These are phyloP conservation scores for Elsinoe ampelina DNA, from an alignment of 2,329 filamentous ascomycete species.

Conservation along the genomic window DNA sequence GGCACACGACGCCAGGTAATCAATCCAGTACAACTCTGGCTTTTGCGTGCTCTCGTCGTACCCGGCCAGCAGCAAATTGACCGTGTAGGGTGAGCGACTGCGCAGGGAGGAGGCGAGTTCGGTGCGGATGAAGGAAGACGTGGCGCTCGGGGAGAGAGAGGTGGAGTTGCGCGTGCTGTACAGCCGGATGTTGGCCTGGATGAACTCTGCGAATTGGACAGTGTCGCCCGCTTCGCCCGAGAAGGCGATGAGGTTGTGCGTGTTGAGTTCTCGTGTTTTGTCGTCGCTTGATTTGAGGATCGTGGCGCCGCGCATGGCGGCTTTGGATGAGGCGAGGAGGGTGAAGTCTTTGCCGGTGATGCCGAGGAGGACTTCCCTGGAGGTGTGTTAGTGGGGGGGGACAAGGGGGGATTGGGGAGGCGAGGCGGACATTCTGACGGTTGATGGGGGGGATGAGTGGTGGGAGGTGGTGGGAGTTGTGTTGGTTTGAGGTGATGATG, in stretches of 20 bases:
- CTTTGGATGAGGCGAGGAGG: conserved; percentile 94
- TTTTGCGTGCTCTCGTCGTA: conserved; percentile 86
- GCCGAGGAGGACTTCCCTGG: conserved; percentile 92
- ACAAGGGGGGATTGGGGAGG: conserved; percentile 29
- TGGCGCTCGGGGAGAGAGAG: conserved; percentile 78
- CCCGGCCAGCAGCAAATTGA: conserved; percentile 91
- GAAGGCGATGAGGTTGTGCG: conserved; percentile 90
- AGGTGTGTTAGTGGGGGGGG: conserved; percentile 35
- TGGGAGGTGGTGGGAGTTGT: background rate
- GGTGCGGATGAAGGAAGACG: conserved; percentile 86
- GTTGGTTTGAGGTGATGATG: background rate
- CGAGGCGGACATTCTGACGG: conserved; percentile 12
- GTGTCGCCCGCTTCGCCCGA: conserved; percentile 95
- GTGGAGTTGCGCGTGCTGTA: conserved; percentile 98
- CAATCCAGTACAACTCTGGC: conserved; percentile 91
- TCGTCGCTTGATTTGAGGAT: conserved; percentile 93
- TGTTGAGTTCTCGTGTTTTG: conserved; percentile 89
- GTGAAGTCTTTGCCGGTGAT: conserved; percentile 99
- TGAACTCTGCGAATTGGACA: conserved; percentile 99
- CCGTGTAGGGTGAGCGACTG: conserved; percentile 88
- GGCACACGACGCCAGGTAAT: conserved; percentile 85
- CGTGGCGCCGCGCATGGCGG: conserved; percentile 93
- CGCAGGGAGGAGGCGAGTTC: conserved; percentile 86
- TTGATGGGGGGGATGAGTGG: conserved; percentile 28
- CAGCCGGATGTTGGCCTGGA: conserved; percentile 95